Conservation (phyloP, 208 protist genomes). For the Crithidia expoeki region DNA sequence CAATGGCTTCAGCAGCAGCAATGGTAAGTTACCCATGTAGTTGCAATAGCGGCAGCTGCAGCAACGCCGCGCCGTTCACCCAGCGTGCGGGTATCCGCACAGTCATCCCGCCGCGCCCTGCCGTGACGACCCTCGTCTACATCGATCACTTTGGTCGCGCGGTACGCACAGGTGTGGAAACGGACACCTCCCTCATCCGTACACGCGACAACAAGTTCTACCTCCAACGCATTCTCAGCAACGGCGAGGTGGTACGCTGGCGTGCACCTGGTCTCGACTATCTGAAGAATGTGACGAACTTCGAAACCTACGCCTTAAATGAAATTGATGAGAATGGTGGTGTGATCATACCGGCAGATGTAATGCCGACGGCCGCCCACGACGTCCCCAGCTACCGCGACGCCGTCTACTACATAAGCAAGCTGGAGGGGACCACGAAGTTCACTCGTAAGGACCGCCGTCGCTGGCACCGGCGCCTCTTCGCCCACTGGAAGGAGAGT, state of each 20-base stretch:
- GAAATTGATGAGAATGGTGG: slow-evolving; percentile 91
- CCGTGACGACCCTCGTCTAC: slow-evolving; percentile 83
- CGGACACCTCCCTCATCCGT: slow-evolving; percentile 77
- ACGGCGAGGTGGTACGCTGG: slow-evolving; percentile 87
- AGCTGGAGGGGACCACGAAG: slow-evolving; percentile 69
- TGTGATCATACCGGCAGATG: slow-evolving; percentile 77
- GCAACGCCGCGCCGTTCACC: neutral
- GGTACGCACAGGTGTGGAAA: slow-evolving; percentile 67
- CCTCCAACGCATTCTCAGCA: slow-evolving; percentile 81
- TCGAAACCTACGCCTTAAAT: slow-evolving; percentile 84
- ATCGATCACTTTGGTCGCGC: slow-evolving; percentile 66
- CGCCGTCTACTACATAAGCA: slow-evolving; percentile 78
- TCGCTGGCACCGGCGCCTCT: slow-evolving; percentile 75
- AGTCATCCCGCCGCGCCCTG: slow-evolving; percentile 80
- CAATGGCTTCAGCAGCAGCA: neutral
- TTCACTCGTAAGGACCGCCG: slow-evolving; percentile 88
- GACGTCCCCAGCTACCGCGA: slow-evolving; percentile 76
- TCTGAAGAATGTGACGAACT: slow-evolving; percentile 87
- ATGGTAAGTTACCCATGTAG: neutral
- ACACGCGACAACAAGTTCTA: slow-evolving; percentile 93
- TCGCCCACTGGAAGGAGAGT: slow-evolving; percentile 84
- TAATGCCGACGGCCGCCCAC: slow-evolving; percentile 71
- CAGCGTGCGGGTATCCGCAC: slow-evolving; percentile 64
- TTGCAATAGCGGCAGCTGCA: slow-evolving; percentile 4
- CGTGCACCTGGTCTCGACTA: slow-evolving; percentile 77